A percentile compares a stretch with the other conserved stretches of the same genome.
Evolutionary conservation across 208 protist genomes (phyloP).

Genomic region (Wallacemonas sp.): DNA sequence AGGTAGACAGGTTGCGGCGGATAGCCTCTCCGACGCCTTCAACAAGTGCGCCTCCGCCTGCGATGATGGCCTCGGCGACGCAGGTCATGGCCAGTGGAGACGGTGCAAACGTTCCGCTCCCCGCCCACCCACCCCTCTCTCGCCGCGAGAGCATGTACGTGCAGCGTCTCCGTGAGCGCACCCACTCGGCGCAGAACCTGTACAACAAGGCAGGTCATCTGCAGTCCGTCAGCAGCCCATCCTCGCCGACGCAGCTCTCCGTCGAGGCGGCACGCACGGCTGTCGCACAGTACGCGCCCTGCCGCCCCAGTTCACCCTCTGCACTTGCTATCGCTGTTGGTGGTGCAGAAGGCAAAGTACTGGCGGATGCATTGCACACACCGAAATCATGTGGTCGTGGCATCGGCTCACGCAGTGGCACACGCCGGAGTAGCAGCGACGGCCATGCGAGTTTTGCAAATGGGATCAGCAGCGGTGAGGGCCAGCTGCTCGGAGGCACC

Average conservation of each 20-base stretch:
- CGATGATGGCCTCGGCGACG: not conserved
- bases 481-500: not conserved
- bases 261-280: not conserved
- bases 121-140: constrained; percentile 23
- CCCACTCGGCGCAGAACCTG: constrained; percentile 22
- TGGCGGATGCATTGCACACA: constrained; percentile 22
- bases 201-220: not conserved
- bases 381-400: constrained; percentile 14
- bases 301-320: too few species aligned
- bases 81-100: not conserved
- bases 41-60: constrained; percentile 8
- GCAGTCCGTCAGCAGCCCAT: not conserved
- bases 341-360: constrained; percentile 6
- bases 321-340: not conserved
- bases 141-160: constrained; percentile 26
- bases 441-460: not conserved
- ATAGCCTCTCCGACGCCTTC: not conserved
- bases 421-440: not conserved
- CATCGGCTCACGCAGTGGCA: not conserved
- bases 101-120: not conserved
- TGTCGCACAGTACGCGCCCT: too few species aligned
- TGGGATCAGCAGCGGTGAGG: not conserved
- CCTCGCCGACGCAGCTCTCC: not conserved
- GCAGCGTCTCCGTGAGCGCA: constrained; percentile 30
- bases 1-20: constrained; percentile 22